Evolutionary conservation across 2,329 filamentous ascomycete species (phyloP).

Genomic region (Penicillium sp.): DNA sequence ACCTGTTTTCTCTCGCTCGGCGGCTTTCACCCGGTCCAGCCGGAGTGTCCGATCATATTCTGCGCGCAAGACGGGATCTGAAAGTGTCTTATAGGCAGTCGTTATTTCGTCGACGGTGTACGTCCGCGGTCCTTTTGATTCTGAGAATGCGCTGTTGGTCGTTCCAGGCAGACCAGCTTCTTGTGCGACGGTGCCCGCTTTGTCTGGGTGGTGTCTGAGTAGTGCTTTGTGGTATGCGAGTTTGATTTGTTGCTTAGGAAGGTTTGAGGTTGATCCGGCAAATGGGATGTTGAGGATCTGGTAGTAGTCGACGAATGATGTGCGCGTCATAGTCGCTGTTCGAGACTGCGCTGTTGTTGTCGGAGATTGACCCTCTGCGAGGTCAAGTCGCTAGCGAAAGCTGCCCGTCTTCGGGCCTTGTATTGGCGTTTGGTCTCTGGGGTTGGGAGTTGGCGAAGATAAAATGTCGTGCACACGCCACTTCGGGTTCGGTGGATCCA

Average conservation of each 20-base stretch:
- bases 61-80: conserved; percentile 37
- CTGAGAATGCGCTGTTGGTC: too few relatives aligned
- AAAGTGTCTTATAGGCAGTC: conserved; percentile 52
- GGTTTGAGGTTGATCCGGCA: conserved; percentile 15
- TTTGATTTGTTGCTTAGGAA: conserved; percentile 45
- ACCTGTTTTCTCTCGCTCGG: conserved; percentile 25
- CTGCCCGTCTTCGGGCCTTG: too few relatives aligned
- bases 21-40: conserved; percentile 28
- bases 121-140: neutral
- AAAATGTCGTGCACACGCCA: conserved; percentile 1
- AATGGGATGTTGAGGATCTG: conserved; percentile 38
- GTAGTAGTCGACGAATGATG: conserved; percentile 35
- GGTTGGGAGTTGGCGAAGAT: too few relatives aligned
- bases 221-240: conserved; percentile 54
- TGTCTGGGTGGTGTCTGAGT: conserved; percentile 56
- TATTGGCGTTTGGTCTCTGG: too few relatives aligned
- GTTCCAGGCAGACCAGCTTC: conserved; percentile 3
- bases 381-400: too few relatives aligned
- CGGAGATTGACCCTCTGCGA: too few relatives aligned
- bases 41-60: conserved; percentile 48
- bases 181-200: conserved; percentile 28
- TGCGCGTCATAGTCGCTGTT: conserved; percentile 13
- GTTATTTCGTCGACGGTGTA: conserved; percentile 55
- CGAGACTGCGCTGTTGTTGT: too few relatives aligned
- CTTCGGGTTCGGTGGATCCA: conserved; percentile 4